A percentile compares a stretch with the other conserved stretches of the same genome.
phyloP scores from a whole-genome alignment of 2,329 filamentous ascomycete species.

The Colletotrichum musae region DNA sequence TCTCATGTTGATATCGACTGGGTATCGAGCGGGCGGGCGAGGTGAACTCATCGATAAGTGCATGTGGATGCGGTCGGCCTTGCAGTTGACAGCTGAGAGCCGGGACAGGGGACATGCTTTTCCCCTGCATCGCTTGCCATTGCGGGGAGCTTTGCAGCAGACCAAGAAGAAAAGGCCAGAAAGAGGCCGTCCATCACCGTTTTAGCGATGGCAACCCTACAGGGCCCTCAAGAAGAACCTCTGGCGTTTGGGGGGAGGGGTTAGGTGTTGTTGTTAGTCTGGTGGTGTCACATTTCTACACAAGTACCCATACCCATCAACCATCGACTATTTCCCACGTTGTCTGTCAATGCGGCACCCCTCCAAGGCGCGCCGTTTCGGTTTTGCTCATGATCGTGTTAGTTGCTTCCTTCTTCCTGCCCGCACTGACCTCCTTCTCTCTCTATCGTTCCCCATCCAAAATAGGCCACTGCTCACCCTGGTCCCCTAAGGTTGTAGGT shows the following conservation, averaged over 20 bases:
- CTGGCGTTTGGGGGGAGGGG: no score
- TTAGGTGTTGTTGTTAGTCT: no score
- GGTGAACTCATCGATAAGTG: neutral
- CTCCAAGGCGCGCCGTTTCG: neutral
- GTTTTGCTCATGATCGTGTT: neutral
- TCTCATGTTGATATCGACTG: conserved; percentile 9
- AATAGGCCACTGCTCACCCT: conserved; percentile 8
- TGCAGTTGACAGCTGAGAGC: no score
- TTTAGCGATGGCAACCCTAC: no score
- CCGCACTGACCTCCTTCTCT: neutral
- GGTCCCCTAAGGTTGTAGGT: neutral
- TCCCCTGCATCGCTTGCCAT: no score
- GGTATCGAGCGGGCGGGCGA: conserved; percentile 5
- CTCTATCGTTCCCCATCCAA: conserved; percentile 15
- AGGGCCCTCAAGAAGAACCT: no score
- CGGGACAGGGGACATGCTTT: no score
- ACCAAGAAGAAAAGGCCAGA: no score
- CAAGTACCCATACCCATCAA: neutral
- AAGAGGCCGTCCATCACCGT: no score
- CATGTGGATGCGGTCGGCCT: no score
- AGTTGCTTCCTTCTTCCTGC: neutral
- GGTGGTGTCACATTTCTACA: neutral
- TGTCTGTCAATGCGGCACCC: neutral
- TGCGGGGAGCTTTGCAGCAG: no score
- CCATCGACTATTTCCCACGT: neutral